These are phyloP conservation scores for Cercophora newfieldiana DNA, from an alignment of 495 filamentous ascomycete genomes.

Conservation along the genomic window DNA sequence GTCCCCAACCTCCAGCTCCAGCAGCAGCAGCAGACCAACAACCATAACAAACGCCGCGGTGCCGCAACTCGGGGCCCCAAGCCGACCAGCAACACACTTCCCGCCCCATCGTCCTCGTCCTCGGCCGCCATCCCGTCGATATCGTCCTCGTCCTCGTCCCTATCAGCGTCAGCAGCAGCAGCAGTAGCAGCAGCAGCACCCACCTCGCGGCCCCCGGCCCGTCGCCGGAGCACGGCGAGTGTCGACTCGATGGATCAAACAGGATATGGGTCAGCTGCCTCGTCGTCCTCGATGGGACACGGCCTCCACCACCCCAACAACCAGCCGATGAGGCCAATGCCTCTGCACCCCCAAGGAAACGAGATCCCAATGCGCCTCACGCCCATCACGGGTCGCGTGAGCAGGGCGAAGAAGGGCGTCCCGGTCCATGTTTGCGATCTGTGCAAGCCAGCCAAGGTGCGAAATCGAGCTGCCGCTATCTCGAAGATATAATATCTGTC, in stretches of 20 bases:
- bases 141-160: slow-evolving; percentile 17
- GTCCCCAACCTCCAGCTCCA: slow-evolving; percentile 25
- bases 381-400: slow-evolving; percentile 73
- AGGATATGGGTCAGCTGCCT: slow-evolving; percentile 38
- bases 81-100: slow-evolving; percentile 7
- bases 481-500: too few species aligned
- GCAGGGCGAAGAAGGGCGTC: slow-evolving; percentile 80
- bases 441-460: slow-evolving; percentile 63
- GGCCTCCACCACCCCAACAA: slow-evolving; percentile 21
- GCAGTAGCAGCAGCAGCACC: slow-evolving; percentile 13
- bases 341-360: slow-evolving; percentile 28
- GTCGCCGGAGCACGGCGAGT: slow-evolving; percentile 45
- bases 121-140: slow-evolving; percentile 14
- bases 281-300: slow-evolving; percentile 34
- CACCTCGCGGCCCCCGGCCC: slow-evolving; percentile 28
- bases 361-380: slow-evolving; percentile 56
- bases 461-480: too few species aligned
- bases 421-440: slow-evolving; percentile 73
- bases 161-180: slow-evolving; percentile 11
- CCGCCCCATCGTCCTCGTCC: slow-evolving; percentile 1
- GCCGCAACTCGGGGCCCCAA: slow-evolving; percentile 24
- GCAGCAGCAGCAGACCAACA: slow-evolving; percentile 3
- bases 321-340: slow-evolving; percentile 44
- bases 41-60: slow-evolving; percentile 22
- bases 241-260: slow-evolving; percentile 49